phyloP scores from a whole-genome alignment of 1,139 yeast genomes.

The Candida gigantensis region DNA sequence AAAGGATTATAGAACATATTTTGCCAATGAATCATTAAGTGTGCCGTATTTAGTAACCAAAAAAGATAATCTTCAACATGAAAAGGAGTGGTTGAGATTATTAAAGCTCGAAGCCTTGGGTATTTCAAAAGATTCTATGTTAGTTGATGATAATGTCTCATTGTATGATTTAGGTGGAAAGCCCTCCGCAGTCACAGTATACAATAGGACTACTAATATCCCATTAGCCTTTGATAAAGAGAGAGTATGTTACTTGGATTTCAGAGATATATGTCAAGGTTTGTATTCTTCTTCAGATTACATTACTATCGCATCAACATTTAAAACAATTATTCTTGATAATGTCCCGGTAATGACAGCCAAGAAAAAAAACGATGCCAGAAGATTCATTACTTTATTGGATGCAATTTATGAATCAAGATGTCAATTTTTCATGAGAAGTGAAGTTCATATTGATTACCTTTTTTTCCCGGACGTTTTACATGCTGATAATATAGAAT shows the following conservation, averaged over 20 bases:
- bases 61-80: constrained; percentile 23
- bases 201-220: constrained; percentile 52
- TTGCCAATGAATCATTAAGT: constrained; percentile 27
- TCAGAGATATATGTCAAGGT: constrained; percentile 57
- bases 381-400: constrained; percentile 62
- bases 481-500: constrained; percentile 20
- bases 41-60: constrained; percentile 34
- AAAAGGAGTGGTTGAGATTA: constrained; percentile 38
- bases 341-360: constrained; percentile 62
- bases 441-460: constrained; percentile 50
- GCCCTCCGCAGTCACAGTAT: constrained; percentile 47
- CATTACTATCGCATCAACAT: constrained; percentile 64
- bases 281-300: constrained; percentile 68
- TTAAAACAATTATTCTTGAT: constrained; percentile 57
- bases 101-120: constrained; percentile 24
- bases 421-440: constrained; percentile 56
- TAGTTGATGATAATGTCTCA: constrained; percentile 16
- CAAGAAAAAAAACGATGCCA: constrained; percentile 65
- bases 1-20: constrained; percentile 55
- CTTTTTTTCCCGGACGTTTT: constrained; percentile 59
- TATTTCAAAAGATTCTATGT: constrained; percentile 13
- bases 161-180: constrained; percentile 23
- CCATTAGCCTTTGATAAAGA: constrained; percentile 41
- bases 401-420: constrained; percentile 71
- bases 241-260: constrained; percentile 52